A percentile compares a stretch with the other conserved stretches of the same genome.
phyloP scores from a whole-genome alignment of 768 basidiomycete species.

The Clitopilus passeckerianus region DNA sequence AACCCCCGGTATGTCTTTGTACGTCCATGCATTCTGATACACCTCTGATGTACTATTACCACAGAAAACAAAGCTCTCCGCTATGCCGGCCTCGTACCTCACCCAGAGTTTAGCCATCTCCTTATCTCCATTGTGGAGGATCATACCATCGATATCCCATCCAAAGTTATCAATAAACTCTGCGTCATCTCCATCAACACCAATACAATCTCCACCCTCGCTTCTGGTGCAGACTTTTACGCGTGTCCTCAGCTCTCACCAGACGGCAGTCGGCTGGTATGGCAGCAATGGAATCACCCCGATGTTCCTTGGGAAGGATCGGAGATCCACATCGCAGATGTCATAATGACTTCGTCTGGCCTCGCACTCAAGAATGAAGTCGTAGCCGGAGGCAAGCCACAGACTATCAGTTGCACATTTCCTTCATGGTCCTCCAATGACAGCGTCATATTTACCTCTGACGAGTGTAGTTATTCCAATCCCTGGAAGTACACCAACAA shows the following conservation, averaged over 20 bases:
- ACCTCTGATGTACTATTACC: not conserved
- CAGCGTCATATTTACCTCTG: slow-evolving; percentile 57
- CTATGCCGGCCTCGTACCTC: slow-evolving; percentile 59
- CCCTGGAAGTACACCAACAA: slow-evolving; percentile 48
- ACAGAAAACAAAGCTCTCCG: slow-evolving; percentile 47
- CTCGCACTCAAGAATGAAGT: slow-evolving; percentile 30
- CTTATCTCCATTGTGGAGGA: slow-evolving; percentile 67
- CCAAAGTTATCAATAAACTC: slow-evolving; percentile 52
- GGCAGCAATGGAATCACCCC: slow-evolving; percentile 21
- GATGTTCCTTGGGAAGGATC: slow-evolving; percentile 23
- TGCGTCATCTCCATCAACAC: slow-evolving; percentile 46
- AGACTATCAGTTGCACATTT: slow-evolving; percentile 47
- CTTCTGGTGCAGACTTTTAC: slow-evolving; percentile 70
- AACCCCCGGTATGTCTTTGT: slow-evolving; percentile 50
- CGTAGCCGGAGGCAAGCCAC: slow-evolving; percentile 46
- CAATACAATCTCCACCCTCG: slow-evolving; percentile 38
- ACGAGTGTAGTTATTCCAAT: slow-evolving; percentile 63
- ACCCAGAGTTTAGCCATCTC: slow-evolving; percentile 47
- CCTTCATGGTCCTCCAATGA: slow-evolving; percentile 57
- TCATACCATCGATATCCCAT: slow-evolving; percentile 50
- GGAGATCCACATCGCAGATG: slow-evolving; percentile 37
- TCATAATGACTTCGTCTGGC: slow-evolving; percentile 20
- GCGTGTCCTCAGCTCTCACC: slow-evolving; percentile 33
- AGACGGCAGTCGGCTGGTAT: slow-evolving; percentile 14
- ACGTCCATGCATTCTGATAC: not conserved